Evolutionary conservation across 768 basidiomycete genomes (phyloP).

Genomic region (Kondoa subrosea): DNA sequence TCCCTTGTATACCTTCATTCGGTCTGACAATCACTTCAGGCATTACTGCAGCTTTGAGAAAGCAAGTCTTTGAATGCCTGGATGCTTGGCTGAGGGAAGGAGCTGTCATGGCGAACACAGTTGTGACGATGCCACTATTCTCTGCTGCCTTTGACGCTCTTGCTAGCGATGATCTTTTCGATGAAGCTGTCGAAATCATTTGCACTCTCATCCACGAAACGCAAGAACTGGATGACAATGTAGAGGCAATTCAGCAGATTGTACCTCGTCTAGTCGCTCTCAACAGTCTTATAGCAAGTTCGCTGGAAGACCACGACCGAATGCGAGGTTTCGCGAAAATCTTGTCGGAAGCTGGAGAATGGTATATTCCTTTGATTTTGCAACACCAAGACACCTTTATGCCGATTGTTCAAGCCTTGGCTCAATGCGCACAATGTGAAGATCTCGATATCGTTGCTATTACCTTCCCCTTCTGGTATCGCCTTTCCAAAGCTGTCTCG

Average conservation of each 20-base stretch:
- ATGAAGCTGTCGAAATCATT: slow-evolving; percentile 73
- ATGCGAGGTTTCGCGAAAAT: slow-evolving; percentile 78
- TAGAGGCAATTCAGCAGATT: slow-evolving; percentile 69
- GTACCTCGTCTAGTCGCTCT: slow-evolving; percentile 71
- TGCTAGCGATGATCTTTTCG: slow-evolving; percentile 70
- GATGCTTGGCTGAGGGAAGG: slow-evolving; percentile 77
- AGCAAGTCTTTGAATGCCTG: slow-evolving; percentile 65
- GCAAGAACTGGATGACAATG: slow-evolving; percentile 88
- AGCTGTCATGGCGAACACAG: slow-evolving; percentile 48
- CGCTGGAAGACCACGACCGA: slow-evolving; percentile 64
- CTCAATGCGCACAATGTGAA: slow-evolving; percentile 73
- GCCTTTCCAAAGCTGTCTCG: slow-evolving; percentile 72
- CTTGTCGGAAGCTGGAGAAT: slow-evolving; percentile 94
- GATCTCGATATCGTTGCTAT: slow-evolving; percentile 94
- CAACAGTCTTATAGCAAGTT: slow-evolving; percentile 41
- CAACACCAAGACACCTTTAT: slow-evolving; percentile 84
- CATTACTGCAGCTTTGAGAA: slow-evolving; percentile 59
- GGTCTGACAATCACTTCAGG: slow-evolving; percentile 38
- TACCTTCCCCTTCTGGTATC: slow-evolving; percentile 98
- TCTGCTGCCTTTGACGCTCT: slow-evolving; percentile 68
- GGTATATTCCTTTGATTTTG: slow-evolving; percentile 70
- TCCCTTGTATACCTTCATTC: background rate
- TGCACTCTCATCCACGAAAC: slow-evolving; percentile 96
- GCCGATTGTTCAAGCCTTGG: slow-evolving; percentile 86
- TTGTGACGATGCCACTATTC: slow-evolving; percentile 66